Percentiles rank a stretch among this genome's conserved stretches.
Conservation (phyloP, 495 filamentous ascomycete species). For the Aspergillus ostianus region DNA sequence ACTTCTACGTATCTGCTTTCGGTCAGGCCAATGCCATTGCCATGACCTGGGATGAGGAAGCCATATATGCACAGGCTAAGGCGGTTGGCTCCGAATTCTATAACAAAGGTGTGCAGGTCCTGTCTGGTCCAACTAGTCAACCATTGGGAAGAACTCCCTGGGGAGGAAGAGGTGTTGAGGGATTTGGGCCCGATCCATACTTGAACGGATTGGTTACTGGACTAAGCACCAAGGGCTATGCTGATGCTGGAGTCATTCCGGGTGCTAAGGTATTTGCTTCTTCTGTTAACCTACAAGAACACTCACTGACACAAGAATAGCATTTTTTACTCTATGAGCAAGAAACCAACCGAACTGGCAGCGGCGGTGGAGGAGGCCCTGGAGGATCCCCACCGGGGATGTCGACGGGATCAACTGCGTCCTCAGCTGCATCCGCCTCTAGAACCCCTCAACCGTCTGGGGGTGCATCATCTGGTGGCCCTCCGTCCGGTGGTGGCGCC, state of each 20-base stretch:
- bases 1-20: conserved; percentile 62
- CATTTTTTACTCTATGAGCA: conserved; percentile 67
- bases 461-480: too few relatives aligned
- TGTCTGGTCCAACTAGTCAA: conserved; percentile 62
- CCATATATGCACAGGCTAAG: conserved; percentile 55
- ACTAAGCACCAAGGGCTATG: conserved; percentile 59
- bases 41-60: conserved; percentile 54
- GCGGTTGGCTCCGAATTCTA: conserved; percentile 53
- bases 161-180: conserved; percentile 74
- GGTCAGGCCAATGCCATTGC: conserved; percentile 56
- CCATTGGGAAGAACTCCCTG: conserved; percentile 67
- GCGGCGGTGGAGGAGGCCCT: conserved; percentile 6
- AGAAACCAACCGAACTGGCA: conserved; percentile 46
- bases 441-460: too few relatives aligned
- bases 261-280: conserved; percentile 54
- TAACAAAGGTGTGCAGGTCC: conserved; percentile 50
- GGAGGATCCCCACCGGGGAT: conserved; percentile 8
- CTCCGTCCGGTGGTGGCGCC: too few relatives aligned
- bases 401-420: conserved; percentile 12
- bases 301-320: conserved; percentile 46
- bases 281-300: conserved; percentile 27
- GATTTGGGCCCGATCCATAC: conserved; percentile 38
- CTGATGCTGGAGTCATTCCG: conserved; percentile 67
- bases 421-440: too few relatives aligned
- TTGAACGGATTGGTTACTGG: conserved; percentile 53